Conservation (phyloP, 2,329 filamentous ascomycete genomes). For the Ambrosiella cleistominuta region DNA sequence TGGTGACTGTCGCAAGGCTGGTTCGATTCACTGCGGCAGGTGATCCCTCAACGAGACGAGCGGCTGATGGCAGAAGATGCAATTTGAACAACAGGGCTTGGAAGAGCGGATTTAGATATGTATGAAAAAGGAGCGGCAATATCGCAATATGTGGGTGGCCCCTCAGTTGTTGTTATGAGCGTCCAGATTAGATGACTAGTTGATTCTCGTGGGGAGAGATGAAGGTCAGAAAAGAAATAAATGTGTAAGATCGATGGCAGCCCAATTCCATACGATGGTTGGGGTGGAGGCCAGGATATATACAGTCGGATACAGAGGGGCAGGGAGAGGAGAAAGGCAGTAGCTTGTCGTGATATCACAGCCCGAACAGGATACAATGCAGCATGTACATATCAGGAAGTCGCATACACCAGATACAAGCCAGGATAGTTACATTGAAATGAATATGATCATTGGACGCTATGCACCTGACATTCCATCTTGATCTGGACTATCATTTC, state of each 20-base stretch:
- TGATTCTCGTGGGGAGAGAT: neutral
- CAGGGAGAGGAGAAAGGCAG: neutral
- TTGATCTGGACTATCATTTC: too few relatives aligned
- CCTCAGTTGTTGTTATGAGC: conserved; percentile 2
- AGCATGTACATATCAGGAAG: neutral
- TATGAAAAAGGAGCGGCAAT: conserved; percentile 1
- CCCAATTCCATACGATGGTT: neutral
- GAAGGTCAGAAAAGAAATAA: neutral
- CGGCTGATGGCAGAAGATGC: neutral
- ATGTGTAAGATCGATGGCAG: neutral
- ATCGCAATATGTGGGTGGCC: neutral
- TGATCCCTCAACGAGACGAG: neutral
- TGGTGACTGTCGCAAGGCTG: neutral
- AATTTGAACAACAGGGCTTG: neutral
- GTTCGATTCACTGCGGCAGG: neutral
- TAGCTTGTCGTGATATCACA: neutral
- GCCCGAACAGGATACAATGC: neutral
- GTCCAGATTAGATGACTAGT: neutral
- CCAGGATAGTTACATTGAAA: neutral
- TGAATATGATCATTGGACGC: neutral
- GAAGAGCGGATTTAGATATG: neutral
- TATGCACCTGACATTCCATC: too few relatives aligned
- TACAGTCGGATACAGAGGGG: neutral
- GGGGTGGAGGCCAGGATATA: neutral
- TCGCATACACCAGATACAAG: neutral